phyloP scores from a whole-genome alignment of 2,329 filamentous ascomycete genomes.

The Nigrospora oryzae region DNA sequence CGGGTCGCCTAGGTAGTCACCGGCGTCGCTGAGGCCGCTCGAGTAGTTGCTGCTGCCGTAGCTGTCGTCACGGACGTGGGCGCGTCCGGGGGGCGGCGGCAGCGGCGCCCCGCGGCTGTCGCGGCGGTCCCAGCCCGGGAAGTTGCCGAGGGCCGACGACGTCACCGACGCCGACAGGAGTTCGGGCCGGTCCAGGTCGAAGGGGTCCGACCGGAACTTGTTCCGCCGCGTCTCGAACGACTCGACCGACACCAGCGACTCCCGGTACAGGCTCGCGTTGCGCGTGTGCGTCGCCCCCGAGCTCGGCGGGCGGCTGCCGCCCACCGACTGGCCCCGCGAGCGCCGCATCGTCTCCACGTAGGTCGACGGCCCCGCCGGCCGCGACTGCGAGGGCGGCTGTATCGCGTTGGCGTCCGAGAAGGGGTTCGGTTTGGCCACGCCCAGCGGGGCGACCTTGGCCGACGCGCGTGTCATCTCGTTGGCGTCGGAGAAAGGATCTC shows the following conservation, averaged over 20 bases:
- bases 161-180: conserved; percentile 25
- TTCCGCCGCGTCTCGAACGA: conserved; percentile 37
- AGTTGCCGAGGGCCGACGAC: conserved; percentile 16
- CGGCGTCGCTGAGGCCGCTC: conserved; percentile 35
- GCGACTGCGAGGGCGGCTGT: conserved; percentile 10
- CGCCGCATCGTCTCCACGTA: conserved; percentile 40
- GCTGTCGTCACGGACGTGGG: conserved; percentile 28
- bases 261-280: conserved; percentile 31
- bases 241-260: conserved; percentile 31
- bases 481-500: conserved; percentile 40
- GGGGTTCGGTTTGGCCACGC: conserved; percentile 28
- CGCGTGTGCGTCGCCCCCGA: conserved; percentile 18
- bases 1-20: conserved; percentile 40
- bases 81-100: conserved; percentile 17
- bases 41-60: conserved; percentile 33
- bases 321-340: conserved; percentile 38
- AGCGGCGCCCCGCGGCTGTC: conserved; percentile 8
- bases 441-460: conserved; percentile 27
- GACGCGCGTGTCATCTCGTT: conserved; percentile 30
- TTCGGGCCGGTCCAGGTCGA: conserved; percentile 52
- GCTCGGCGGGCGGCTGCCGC: conserved; percentile 16
- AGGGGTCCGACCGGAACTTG: conserved; percentile 56
- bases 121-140: conserved; percentile 3
- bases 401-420: conserved; percentile 43
- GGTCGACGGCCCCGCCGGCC: conserved; percentile 22